phyloP scores from a whole-genome alignment of 2,329 filamentous ascomycete species.

The Aspergillus caelatus region DNA sequence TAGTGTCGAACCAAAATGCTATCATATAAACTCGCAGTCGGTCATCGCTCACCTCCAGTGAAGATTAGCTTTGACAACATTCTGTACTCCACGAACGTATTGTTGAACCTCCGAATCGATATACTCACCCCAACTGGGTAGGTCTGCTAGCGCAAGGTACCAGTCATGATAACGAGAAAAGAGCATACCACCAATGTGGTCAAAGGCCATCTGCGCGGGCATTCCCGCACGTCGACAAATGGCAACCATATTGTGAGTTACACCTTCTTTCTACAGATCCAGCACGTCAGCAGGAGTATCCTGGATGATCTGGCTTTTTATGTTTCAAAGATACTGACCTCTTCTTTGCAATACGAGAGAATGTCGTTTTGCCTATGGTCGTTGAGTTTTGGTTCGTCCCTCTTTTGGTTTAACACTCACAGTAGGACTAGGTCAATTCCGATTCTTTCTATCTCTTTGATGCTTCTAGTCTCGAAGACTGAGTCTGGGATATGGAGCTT shows the following conservation, averaged over 20 bases:
- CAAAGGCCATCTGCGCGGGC: constrained; percentile 27
- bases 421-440: constrained; percentile 23
- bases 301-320: too few species aligned
- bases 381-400: neutral
- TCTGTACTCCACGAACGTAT: constrained; percentile 26
- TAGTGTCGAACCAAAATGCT: neutral
- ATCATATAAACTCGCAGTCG: neutral
- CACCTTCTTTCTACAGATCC: constrained; percentile 20
- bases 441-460: constrained; percentile 23
- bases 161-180: constrained; percentile 24
- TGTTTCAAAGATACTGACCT: constrained; percentile 13
- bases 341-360: constrained; percentile 31
- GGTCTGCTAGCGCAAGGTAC: constrained; percentile 26
- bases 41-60: constrained; percentile 26
- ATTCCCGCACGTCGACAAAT: constrained; percentile 20
- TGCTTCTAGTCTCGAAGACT: constrained; percentile 22
- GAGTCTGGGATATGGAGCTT: constrained; percentile 20
- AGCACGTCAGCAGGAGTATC: neutral
- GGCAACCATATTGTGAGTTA: constrained; percentile 26
- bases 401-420: constrained; percentile 11
- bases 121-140: constrained; percentile 27
- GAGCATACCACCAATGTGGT: constrained; percentile 24
- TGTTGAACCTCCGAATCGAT: constrained; percentile 27
- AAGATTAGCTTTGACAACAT: constrained; percentile 27
- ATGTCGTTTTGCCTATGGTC: constrained; percentile 26